Percentiles rank a stretch among this genome's conserved stretches.
Conservation (phyloP, 192 early-diverging fungal genomes). For the Coemansia sp. region DNA sequence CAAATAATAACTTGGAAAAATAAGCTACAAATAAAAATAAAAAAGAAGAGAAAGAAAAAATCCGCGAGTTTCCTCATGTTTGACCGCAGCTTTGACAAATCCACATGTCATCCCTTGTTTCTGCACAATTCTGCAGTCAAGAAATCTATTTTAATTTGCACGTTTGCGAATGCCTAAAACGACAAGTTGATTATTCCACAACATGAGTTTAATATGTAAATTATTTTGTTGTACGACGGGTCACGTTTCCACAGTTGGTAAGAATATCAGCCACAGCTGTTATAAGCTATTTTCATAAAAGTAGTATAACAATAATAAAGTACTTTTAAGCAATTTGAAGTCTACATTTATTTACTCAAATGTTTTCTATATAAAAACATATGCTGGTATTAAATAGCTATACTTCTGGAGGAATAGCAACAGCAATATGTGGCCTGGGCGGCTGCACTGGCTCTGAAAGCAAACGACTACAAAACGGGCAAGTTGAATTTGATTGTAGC, state of each 20-base stretch:
- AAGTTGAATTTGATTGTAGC: conserved; percentile 82
- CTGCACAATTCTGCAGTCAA: not conserved
- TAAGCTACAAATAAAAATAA: not conserved
- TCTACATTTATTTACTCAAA: too few species aligned
- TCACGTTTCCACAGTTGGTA: too few species aligned
- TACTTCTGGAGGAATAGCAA: not conserved
- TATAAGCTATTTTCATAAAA: too few species aligned
- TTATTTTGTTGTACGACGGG: too few species aligned
- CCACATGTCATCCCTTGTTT: not conserved
- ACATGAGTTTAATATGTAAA: too few species aligned
- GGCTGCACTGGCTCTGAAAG: not conserved
- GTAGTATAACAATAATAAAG: too few species aligned
- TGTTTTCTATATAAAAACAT: not conserved
- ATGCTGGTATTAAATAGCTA: not conserved
- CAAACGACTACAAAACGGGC: conserved; percentile 65
- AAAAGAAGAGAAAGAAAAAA: not conserved
- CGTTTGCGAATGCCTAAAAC: too few species aligned
- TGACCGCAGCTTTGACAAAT: not conserved
- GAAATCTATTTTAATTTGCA: too few species aligned
- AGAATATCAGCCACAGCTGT: too few species aligned
- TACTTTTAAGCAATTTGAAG: too few species aligned
- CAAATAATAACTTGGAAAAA: too few species aligned
- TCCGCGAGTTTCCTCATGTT: not conserved
- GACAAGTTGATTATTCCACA: too few species aligned
- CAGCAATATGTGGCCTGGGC: not conserved